Evolutionary conservation across 305 asterid genomes (phyloP).

Genomic region (Solanum hybrid): DNA sequence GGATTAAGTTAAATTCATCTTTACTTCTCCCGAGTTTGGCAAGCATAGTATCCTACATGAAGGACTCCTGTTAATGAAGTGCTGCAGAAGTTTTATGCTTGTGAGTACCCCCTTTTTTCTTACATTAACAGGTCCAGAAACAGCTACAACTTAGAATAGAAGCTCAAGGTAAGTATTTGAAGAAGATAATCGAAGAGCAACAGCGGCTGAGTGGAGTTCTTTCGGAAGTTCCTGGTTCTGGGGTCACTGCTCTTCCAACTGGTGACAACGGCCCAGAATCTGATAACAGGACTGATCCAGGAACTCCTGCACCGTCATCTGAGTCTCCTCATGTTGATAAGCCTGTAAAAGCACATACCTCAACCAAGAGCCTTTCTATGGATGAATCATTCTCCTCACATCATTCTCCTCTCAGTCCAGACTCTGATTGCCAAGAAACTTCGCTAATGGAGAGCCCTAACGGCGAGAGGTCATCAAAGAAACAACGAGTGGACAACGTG

Average conservation of each 20-base stretch:
- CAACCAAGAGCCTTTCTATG: constrained; percentile 46
- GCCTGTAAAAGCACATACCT: constrained; percentile 37
- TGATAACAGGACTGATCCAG: constrained; percentile 55
- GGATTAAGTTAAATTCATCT: not conserved
- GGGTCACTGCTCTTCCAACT: constrained; percentile 27
- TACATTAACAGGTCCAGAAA: constrained; percentile 63
- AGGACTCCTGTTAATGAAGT: not conserved
- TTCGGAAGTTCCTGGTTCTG: constrained; percentile 53
- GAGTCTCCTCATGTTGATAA: constrained; percentile 59
- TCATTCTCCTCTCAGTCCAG: constrained; percentile 78
- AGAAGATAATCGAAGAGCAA: constrained; percentile 93
- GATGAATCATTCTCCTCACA: constrained; percentile 75
- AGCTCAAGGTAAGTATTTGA: constrained; percentile 95
- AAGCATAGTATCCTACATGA: not conserved
- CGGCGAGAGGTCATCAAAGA: constrained; percentile 41
- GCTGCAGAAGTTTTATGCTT: not conserved
- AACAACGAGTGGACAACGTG: constrained; percentile 33
- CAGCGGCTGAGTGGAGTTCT: constrained; percentile 75
- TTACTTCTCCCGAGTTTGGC: not conserved
- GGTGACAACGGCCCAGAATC: constrained; percentile 39
- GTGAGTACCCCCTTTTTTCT: not conserved
- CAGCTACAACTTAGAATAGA: constrained; percentile 89
- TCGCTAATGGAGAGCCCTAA: constrained; percentile 37
- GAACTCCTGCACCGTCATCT: constrained; percentile 72
- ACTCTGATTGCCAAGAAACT: constrained; percentile 43